Conservation (phyloP, 495 filamentous ascomycete species). For the Podospora tetraspora region DNA sequence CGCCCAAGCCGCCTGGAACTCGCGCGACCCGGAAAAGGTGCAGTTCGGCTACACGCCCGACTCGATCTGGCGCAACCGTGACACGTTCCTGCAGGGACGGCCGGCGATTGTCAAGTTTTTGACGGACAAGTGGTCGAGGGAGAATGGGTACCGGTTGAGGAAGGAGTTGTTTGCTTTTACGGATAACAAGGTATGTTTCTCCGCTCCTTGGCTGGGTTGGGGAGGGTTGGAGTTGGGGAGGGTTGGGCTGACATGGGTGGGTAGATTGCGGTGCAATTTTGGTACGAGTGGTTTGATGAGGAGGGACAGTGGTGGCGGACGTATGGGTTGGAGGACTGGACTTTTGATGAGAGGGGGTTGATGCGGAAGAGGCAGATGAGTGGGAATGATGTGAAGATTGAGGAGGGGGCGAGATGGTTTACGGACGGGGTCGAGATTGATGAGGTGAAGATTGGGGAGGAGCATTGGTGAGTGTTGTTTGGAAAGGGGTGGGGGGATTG, state of each 20-base stretch:
- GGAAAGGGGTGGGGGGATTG: not conserved
- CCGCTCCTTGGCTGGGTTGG: too few species aligned
- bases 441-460: conserved; percentile 60
- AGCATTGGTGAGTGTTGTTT: conserved; percentile 58
- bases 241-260: not conserved
- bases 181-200: conserved; percentile 48
- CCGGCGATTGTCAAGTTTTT: conserved; percentile 67
- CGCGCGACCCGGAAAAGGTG: conserved; percentile 59
- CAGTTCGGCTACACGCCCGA: conserved; percentile 68
- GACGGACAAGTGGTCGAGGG: conserved; percentile 68
- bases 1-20: conserved; percentile 84
- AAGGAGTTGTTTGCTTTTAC: conserved; percentile 83
- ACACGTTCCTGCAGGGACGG: conserved; percentile 63
- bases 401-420: conserved; percentile 60
- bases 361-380: conserved; percentile 93
- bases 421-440: conserved; percentile 70
- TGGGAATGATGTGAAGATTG: conserved; percentile 76
- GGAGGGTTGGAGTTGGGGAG: not conserved
- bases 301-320: conserved; percentile 82
- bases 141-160: conserved; percentile 68
- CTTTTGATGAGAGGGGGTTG: conserved; percentile 69
- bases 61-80: conserved; percentile 80
- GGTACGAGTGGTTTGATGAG: conserved; percentile 80
- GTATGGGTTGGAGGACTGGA: conserved; percentile 92
- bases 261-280: conserved; percentile 82